Percentiles rank a stretch among this genome's conserved stretches.
Conservation (phyloP, 2,329 filamentous ascomycete species). For the Ophiobolus disseminans region DNA sequence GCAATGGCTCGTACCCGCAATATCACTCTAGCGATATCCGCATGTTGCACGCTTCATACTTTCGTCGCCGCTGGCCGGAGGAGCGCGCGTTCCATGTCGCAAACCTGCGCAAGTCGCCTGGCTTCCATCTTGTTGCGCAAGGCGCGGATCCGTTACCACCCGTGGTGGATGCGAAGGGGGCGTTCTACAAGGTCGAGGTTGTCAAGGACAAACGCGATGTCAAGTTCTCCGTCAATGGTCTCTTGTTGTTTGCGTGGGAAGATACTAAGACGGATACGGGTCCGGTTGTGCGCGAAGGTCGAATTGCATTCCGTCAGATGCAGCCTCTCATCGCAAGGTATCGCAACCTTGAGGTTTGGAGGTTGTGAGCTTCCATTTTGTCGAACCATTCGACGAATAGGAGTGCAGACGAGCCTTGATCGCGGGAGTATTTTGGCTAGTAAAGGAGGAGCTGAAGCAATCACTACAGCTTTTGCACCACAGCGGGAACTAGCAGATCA, state of each 20-base stretch:
- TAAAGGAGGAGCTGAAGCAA: too few relatives aligned
- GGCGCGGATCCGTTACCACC: conserved; percentile 40
- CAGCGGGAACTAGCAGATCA: too few relatives aligned
- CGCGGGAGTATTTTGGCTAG: too few relatives aligned
- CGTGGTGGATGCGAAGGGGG: conserved; percentile 35
- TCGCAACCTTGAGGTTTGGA: conserved; percentile 43
- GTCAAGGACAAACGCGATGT: conserved; percentile 41
- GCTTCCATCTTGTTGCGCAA: conserved; percentile 38
- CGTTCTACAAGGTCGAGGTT: conserved; percentile 42
- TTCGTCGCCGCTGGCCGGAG: conserved; percentile 29
- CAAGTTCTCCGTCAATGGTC: conserved; percentile 36
- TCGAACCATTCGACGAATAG: too few relatives aligned
- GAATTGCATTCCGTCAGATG: conserved; percentile 44
- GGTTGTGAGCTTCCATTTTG: conserved; percentile 16
- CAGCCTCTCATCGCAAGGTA: conserved; percentile 39
- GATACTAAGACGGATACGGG: conserved; percentile 38
- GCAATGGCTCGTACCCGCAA: conserved; percentile 38
- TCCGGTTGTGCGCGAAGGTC: conserved; percentile 29
- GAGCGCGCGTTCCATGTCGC: conserved; percentile 40
- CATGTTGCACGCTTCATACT: conserved; percentile 26
- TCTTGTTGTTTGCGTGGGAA: conserved; percentile 36
- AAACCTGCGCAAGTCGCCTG: conserved; percentile 42
- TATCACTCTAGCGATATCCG: conserved; percentile 31
- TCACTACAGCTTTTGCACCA: too few relatives aligned
- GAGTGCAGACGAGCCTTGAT: too few relatives aligned